Evolutionary conservation across 371 early-diverging fungal species (phyloP), one percentile per base, ranked within the genome.

Genomic region (Actinomortierella wolfii): DNA sequence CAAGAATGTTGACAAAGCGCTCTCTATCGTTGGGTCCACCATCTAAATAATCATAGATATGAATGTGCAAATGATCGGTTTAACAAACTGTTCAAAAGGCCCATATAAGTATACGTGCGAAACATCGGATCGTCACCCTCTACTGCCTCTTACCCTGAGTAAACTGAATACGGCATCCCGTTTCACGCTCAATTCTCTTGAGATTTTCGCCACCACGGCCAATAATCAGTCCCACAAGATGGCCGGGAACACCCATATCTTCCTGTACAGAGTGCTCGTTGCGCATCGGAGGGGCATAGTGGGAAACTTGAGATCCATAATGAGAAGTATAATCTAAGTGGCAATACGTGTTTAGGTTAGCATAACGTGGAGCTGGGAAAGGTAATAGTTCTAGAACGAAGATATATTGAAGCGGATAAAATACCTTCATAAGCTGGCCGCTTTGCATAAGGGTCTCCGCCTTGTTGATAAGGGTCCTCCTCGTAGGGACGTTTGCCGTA

Each of bases 121-220:
- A 25, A 45, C 43, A 42, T 47, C 34, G 14, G 13, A 29, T 47
- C 39, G 45, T 9, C 11, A 34, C 7, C 34, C 11, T 6, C 34
- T 34, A 6, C 11, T 34, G 34, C 34, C 11, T 26, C 26, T 62
- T 75, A 84, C 89, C 90, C 71, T 79, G 81, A 11, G 83, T 76
- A 71, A 94, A 86, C 67, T 91, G 91, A 14, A 94, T 83, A 48
- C 82, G 82, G 34, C 86, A 86, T 40, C 87, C 88, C n/a, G 87
- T 81, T 49, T 82, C 79, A 28, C 84, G 78, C 75, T 94, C 93
- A 60, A 94, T 91, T 29, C 86, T 77, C 67, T 91, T 89, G 56
- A 95, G 73, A 69, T 88, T 92, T 52, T 92, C 93, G 13, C 94
- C 95, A 18, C 87, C 86, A 42, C 89, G 81, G 9, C 95, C 95